Base-by-base conservation (phyloP, 169 alveolate species). In the Plasmodium knowlesi region DNA sequence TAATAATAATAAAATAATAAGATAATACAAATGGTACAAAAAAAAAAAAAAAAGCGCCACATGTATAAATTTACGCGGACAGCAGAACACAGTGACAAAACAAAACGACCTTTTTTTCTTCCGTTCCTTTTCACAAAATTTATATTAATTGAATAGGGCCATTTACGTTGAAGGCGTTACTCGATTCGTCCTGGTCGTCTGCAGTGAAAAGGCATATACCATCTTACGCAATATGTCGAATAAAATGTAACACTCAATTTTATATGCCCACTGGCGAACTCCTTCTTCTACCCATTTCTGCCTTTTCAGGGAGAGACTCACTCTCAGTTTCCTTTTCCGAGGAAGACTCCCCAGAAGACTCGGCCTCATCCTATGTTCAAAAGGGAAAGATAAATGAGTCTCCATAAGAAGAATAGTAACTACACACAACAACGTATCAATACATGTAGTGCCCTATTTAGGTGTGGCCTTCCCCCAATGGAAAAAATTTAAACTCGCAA, bases 61-160 rank as follows among this genome's bases (percentile, higher is more conserved):
- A 67, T n/a, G n/a, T 28, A 28, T 67, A 28, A 22, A 8, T 67
- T 12, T 28, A 25, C 30, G n/a, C 30, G n/a, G 8, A 67, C 16
- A 67, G 3, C 76, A 67, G n/a, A 67, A 61, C 39, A 9, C 37
- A 25, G 76, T 67, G 76, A 67, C 76, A 67, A 67, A 67, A 67
- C 19, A 80, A 34, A 41, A n/a, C 46, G 16, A 37, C 16, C 30
- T 12, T 80, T 39, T 80, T 80, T 79, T 78, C 19, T 28, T 32
- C 32, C 37, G 34, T 82, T 82, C 22, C 34, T 71, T 71, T 72
- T 43, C 53, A 25, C 39, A n/a, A 83, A 73, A 25, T 57, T 88
- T 67, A 89, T 39, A 80, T 89, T 43, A 89, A 57, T 53, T 79
- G 71, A 61, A 89, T 67, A n/a, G 94, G 94, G 34, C 94, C 94